Base-by-base conservation (phyloP, 2,329 filamentous ascomycete species). In the Onygenales sp. region DNA sequence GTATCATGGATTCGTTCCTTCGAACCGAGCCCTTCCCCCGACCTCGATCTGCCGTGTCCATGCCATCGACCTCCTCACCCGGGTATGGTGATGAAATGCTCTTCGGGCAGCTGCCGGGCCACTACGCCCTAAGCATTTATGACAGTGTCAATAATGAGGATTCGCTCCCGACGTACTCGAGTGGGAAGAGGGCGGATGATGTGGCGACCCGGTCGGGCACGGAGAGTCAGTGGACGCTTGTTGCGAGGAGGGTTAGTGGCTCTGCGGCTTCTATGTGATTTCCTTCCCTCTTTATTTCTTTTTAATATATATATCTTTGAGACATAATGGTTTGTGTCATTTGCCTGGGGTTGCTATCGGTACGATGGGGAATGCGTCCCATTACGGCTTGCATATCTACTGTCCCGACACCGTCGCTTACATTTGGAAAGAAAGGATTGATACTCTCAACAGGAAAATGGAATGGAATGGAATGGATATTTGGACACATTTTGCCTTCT, bases 41-140 rank as follows among this genome's bases (percentile, higher is more conserved):
- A 13, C 49, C 3, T n/a, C 21, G 6, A 50, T 27, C 21, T 27
- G 21, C 21, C 21, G 21, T 27, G 21, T 27, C 21, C 21, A 27
- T 27, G 21, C 21, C 21, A 27, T 4, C 21, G 21, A 27, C 3
- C 21, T 27, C 21, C 3, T 27, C 21, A 27, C 3, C 3, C 21
- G 21, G 52, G 21, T 48, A 50, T 4, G 52, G 55, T 49, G 57
- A 56, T 34, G 53, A 58, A 45, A 46, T 57, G 31, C 57, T 57
- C 36, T 58, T 57, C 37, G 57, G 55, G 8, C 55, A 59, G 47
- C 10, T 59, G 42, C 57, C 57, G 6, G 57, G 57, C 27, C 57
- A 59, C 51, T 57, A 59, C 39, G 33, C 37, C 6, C 47, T 51
- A 17, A 52, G 52, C 39, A n/a, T 42, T n/a, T 56, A 46, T 48